A percentile compares a stretch with the other conserved stretches of the same genome.
These are phyloP conservation scores for Phytomonas francai DNA, from an alignment of 208 protist species.

Conservation along the genomic window DNA sequence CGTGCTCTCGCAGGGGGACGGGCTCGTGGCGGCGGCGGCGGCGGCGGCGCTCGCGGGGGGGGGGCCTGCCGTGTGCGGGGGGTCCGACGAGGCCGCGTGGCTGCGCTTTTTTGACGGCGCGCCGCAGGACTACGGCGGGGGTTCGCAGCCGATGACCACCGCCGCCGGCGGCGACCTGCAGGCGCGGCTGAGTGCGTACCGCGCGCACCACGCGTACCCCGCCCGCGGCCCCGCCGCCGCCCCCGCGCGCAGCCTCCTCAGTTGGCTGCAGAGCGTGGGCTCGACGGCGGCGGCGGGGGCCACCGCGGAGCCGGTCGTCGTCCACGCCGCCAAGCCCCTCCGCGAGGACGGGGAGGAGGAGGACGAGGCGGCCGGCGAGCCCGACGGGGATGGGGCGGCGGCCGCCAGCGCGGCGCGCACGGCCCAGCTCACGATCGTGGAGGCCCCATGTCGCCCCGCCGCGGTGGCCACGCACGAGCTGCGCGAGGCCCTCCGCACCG, in stretches of 20 bases:
- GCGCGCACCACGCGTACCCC: background rate
- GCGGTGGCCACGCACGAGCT: background rate
- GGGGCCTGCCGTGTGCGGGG: background rate
- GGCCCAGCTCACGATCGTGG: constrained; percentile 28
- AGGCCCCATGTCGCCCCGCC: constrained; percentile 18
- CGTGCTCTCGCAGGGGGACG: constrained; percentile 22
- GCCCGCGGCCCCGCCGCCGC: background rate
- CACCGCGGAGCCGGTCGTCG: constrained; percentile 19
- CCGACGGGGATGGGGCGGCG: constrained; percentile 12
- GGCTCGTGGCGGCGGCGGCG: constrained; percentile 31
- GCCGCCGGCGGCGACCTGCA: too few relatives aligned
- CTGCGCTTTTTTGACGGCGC: background rate
- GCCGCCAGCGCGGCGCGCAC: constrained; percentile 25
- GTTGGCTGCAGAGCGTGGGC: constrained; percentile 67
- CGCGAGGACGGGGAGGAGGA: constrained; percentile 10
- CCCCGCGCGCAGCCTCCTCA: constrained; percentile 12
- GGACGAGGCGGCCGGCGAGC: constrained; percentile 4
- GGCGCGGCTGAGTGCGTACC: background rate
- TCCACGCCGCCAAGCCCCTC: background rate
- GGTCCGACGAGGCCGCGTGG: background rate
- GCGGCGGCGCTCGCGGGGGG: constrained; percentile 14
- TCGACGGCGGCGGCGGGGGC: constrained; percentile 32
- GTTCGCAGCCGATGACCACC: too few relatives aligned
- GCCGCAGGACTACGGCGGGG: too few relatives aligned
- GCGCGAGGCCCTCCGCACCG: too few relatives aligned